Evolutionary conservation across 1,139 yeast species (phyloP), one percentile per base, ranked within the genome.

Genomic region (Kodamaea fungicola): DNA sequence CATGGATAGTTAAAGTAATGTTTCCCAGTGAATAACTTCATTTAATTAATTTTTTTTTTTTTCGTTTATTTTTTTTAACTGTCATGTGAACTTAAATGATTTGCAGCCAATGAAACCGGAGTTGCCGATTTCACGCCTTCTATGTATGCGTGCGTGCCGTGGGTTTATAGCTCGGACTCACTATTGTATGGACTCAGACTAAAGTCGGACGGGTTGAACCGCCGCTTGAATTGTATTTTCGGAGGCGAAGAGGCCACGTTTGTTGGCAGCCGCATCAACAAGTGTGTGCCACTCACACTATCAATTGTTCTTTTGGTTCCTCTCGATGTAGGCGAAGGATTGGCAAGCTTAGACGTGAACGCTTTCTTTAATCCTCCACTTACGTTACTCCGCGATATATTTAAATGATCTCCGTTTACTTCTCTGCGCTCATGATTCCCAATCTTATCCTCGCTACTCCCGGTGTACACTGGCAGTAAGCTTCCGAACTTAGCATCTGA

Each of bases 1-100:
- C 97, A 90, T 0, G 95, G 78, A 54, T 90, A 90, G 43, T 78
- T 67, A 60, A 88, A 90, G 27, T 63, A 67, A 57, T 85, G 92
- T 16, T 70, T 60, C 30, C 86, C 74, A 36, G 78, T 78, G 55
- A 87, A 89, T 40, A 89, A 71, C 61, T 84, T 88, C 97, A 90
- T 89, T 3, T 9, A 28, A 22, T 10, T 22, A 8, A 12, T 22
- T n/a, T 10, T 10, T 24, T 24, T 22, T n/a, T 10, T 10, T 24
- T 24, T 24, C 12, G 10, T 9, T 24, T 24, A 9, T 24, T 9
- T 24, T n/a, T 10, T 9, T 24, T 9, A 9, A 24, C 4, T 9
- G 27, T 24, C 27, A 24, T 24, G 27, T 24, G 27, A 24, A 9
- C 12, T 24, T 24, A 24, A 9, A 10, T 24, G 27, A 24, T 24